These are phyloP conservation scores for Zygotorulaspora danielsina DNA, from an alignment of 805 yeast genomes.

Conservation along the genomic window DNA sequence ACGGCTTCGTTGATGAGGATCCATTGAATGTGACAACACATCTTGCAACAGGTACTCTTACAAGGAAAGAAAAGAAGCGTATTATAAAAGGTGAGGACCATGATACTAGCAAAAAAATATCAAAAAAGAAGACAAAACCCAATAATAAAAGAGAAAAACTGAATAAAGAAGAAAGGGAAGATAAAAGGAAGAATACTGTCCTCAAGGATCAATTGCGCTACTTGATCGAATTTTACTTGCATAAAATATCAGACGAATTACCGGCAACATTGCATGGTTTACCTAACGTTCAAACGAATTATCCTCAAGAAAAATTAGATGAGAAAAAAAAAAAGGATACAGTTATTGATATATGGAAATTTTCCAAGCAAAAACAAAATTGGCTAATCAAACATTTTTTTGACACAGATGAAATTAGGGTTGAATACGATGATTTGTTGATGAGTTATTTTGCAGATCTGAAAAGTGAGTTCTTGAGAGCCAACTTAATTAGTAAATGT, in stretches of 20 bases:
- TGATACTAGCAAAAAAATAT: conserved; percentile 15
- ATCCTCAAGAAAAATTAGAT: conserved; percentile 10
- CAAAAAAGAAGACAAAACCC: conserved; percentile 12
- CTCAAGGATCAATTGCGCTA: conserved; percentile 36
- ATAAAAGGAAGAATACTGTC: conserved; percentile 17
- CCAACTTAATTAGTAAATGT: conserved; percentile 23
- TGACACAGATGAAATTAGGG: conserved; percentile 27
- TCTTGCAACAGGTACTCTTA: conserved; percentile 33
- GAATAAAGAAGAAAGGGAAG: conserved; percentile 28
- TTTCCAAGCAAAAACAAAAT: conserved; percentile 36
- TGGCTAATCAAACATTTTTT: conserved; percentile 36
- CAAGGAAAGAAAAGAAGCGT: conserved; percentile 31
- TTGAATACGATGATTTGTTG: conserved; percentile 27
- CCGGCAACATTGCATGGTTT: conserved; percentile 22
- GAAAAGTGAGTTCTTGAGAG: conserved; percentile 16
- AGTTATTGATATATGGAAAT: conserved; percentile 35
- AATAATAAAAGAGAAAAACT: conserved; percentile 27
- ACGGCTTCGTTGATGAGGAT: conserved; percentile 22
- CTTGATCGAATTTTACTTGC: conserved; percentile 32
- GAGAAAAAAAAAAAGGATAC: conserved; percentile 11
- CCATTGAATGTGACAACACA: conserved; percentile 37
- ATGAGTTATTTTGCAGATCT: conserved; percentile 26
- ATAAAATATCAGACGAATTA: conserved; percentile 23
- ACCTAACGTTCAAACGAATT: conserved; percentile 26
- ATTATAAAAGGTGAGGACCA: conserved; percentile 26